Evolutionary conservation across 2,329 filamentous ascomycete genomes (phyloP), one percentile per base, ranked within the genome.

Genomic region (Claviceps monticola): DNA sequence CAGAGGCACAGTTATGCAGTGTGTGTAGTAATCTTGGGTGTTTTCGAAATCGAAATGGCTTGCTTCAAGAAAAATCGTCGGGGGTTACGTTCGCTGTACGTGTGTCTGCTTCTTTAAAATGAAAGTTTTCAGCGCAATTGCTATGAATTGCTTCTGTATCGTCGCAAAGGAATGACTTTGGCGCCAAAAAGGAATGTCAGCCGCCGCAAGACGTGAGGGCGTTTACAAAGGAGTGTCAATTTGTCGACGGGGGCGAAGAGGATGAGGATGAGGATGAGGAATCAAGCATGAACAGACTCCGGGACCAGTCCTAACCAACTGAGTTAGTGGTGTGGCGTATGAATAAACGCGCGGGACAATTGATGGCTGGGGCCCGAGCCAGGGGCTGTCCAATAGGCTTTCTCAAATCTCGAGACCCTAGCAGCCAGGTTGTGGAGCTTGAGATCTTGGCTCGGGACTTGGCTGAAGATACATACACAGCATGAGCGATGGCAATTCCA

Each of bases 151-250:
- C 3, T 21, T 11, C 14, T 21, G 11, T 19, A 2, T 37, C 7
- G 46, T 39, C 36, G 5, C 11, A 16, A 37, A 49, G 2, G 11
- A 49, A n/a, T 42, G 38, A 41, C 19, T 34, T 39, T 11, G 19
- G 48, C 36, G 49, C 29, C 9, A 13, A 41, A 53, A 53, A 50
- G 7, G 51, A 53, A 37, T 19, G 51, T 50, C 47, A 34, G 29
- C 4, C 17, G 47, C 34, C 49, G 29, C 11, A 42, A 44, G 26
- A 50, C 37, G 37, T 14, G 14, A 16, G 29, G 7, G 14, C n/a
- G 44, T 16, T 11, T 5, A 19, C n/a, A 49, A 53, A 49, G 34
- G 51, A 53, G 51, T 46, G 51, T 13, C 43, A 39, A n/a, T 53
- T 11, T n/a, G 51, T 53, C 42, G 23, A 46, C 17, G 46, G 23